A percentile compares a stretch with the other conserved stretches of the same genome.
phyloP scores from a whole-genome alignment of 108 stramenopile species.

The Cyclotella cryptica region DNA sequence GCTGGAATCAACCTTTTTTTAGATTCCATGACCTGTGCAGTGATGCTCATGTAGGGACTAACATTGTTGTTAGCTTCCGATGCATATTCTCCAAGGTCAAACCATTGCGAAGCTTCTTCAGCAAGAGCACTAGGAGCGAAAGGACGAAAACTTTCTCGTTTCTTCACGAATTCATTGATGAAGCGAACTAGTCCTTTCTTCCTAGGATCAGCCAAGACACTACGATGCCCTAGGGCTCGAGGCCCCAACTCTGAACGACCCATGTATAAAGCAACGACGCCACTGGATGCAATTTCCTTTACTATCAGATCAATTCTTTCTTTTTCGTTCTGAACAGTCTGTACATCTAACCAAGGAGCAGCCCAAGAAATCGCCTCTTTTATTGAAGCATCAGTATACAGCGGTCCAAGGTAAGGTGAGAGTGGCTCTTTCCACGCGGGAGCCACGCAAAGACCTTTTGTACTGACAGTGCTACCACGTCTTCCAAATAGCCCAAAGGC shows the following conservation, averaged over 20 bases:
- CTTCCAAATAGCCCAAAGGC: slow-evolving; percentile 87
- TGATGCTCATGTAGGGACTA: slow-evolving; percentile 91
- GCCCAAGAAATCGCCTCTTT: slow-evolving; percentile 80
- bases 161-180: slow-evolving; percentile 90
- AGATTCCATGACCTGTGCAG: slow-evolving; percentile 72
- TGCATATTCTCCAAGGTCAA: slow-evolving; percentile 63
- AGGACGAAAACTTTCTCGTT: slow-evolving; percentile 93
- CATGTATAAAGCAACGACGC: slow-evolving; percentile 89
- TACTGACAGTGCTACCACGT: neutral
- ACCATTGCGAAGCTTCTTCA: slow-evolving; percentile 89
- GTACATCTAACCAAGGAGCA: slow-evolving; percentile 78
- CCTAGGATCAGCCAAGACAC: slow-evolving; percentile 92
- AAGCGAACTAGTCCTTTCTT: slow-evolving; percentile 81
- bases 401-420: slow-evolving; percentile 81
- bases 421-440: slow-evolving; percentile 70
- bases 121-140: slow-evolving; percentile 94
- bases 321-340: slow-evolving; percentile 60
- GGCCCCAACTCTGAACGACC: slow-evolving; percentile 93
- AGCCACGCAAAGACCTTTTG: slow-evolving; percentile 16
- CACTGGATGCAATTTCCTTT: slow-evolving; percentile 75
- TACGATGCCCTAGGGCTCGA: slow-evolving; percentile 93
- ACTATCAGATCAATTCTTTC: slow-evolving; percentile 66
- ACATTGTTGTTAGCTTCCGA: slow-evolving; percentile 50
- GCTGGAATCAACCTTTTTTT: slow-evolving; percentile 83
- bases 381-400: slow-evolving; percentile 61